phyloP scores from a whole-genome alignment of 1,139 yeast species.

The Debaryomyces psychrophilus region DNA sequence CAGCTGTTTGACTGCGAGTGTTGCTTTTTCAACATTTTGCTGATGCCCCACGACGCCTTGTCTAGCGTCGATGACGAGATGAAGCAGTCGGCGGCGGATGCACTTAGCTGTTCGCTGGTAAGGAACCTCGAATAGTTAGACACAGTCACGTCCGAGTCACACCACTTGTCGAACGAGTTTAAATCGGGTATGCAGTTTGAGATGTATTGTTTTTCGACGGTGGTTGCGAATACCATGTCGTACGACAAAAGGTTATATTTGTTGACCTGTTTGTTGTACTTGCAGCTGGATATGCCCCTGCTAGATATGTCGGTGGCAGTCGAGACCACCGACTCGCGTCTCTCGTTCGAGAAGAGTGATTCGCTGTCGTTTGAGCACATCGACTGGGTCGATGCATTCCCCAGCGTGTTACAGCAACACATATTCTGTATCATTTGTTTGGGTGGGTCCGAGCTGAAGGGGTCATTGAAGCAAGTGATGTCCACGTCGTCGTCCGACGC shows the following conservation, averaged over 20 bases:
- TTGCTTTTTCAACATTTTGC: background rate
- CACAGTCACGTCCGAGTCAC: conserved; percentile 33
- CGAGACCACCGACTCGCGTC: conserved; percentile 17
- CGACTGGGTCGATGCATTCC: background rate
- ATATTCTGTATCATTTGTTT: background rate
- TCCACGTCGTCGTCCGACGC: conserved; percentile 6
- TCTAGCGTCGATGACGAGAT: conserved; percentile 1
- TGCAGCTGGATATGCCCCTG: background rate
- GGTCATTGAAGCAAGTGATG: conserved; percentile 1
- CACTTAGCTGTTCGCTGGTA: conserved; percentile 1
- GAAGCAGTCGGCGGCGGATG: conserved; percentile 9
- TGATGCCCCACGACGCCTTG: background rate
- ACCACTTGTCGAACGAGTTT: conserved; percentile 47
- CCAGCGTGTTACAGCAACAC: background rate
- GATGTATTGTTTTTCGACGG: conserved; percentile 41
- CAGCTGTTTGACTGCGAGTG: conserved; percentile 18
- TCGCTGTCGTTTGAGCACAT: conserved; percentile 7
- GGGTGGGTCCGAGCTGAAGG: background rate
- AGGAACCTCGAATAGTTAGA: conserved; percentile 25
- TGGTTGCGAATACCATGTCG: conserved; percentile 27
- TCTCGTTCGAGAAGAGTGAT: conserved; percentile 13
- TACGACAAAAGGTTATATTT: conserved; percentile 26
- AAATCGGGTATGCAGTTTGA: conserved; percentile 44
- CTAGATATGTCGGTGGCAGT: conserved; percentile 8
- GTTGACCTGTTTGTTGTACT: conserved; percentile 17